A percentile compares a stretch with the other conserved stretches of the same genome.
Conservation (phyloP, 176 grass and related monocot species). For the Coix lacrymajobi region DNA sequence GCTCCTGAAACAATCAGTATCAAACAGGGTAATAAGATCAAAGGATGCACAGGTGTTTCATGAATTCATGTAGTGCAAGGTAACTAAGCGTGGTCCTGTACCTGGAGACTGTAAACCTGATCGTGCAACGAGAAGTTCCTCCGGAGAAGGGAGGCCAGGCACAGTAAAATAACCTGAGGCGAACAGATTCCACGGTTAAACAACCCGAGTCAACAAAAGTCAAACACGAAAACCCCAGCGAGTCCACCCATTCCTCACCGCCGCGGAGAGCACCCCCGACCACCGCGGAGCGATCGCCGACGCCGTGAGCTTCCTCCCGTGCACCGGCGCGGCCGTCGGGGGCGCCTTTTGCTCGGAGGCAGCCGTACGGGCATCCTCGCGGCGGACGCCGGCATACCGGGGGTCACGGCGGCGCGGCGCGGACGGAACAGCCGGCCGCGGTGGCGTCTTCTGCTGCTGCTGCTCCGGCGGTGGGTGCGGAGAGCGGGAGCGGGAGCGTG, state of each 20-base stretch:
- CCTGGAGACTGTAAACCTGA: conserved; percentile 48
- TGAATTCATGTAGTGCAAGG: not conserved
- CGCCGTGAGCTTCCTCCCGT: not conserved
- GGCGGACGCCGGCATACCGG: conserved; percentile 49
- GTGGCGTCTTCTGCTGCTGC: not conserved
- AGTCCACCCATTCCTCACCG: conserved; percentile 17
- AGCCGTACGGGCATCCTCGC: not conserved
- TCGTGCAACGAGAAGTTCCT: conserved; percentile 55
- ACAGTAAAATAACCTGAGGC: conserved; percentile 39
- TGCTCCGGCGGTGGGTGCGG: conserved; percentile 23
- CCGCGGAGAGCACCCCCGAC: conserved; percentile 2
- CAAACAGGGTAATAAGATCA: not conserved
- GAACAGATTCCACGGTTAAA: conserved; percentile 15
- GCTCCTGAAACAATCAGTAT: conserved; percentile 29
- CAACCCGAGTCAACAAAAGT: conserved; percentile 12
- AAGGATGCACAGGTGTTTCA: not conserved
- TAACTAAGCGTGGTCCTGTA: not conserved
- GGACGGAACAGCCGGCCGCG: not conserved
- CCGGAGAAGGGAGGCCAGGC: conserved; percentile 46
- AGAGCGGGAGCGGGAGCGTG: conserved; percentile 33
- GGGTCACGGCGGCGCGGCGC: conserved; percentile 34
- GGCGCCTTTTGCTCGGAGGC: not conserved
- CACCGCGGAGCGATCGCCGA: not conserved
- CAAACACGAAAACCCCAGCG: not conserved
- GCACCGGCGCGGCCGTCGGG: not conserved